Evolutionary conservation across 148 eudicot genomes (phyloP).

Genomic region (Cornus florida): DNA sequence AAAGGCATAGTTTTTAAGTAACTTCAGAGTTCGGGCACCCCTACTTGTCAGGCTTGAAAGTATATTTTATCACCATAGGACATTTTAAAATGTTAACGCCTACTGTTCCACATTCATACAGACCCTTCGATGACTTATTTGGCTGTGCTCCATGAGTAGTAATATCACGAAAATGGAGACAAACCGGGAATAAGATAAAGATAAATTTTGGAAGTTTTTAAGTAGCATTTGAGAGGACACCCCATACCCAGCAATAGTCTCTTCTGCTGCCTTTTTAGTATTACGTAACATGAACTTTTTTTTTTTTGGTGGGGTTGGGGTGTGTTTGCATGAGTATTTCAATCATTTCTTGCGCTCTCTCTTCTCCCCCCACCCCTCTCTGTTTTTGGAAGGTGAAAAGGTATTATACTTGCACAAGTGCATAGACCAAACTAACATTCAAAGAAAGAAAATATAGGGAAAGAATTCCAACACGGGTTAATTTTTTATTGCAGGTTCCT

Average conservation of each 20-base stretch:
- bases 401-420: not conserved
- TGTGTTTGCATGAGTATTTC: too few species aligned
- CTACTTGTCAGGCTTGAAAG: too few species aligned
- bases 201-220: not conserved
- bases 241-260: not conserved
- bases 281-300: not conserved
- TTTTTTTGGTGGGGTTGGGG: too few species aligned
- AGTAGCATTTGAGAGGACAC: not conserved
- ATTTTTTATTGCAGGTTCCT: conserved; percentile 75
- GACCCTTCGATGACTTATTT: too few species aligned
- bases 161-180: too few species aligned
- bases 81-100: too few species aligned
- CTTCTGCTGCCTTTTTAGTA: not conserved
- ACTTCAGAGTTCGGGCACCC: too few species aligned
- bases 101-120: too few species aligned
- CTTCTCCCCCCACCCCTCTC: not conserved
- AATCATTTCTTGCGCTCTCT: not conserved
- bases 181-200: not conserved
- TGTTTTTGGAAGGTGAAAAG: not conserved
- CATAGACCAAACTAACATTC: not conserved
- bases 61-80: too few species aligned
- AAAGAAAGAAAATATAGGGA: not conserved
- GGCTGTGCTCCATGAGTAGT: too few species aligned
- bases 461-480: not conserved
- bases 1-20: too few species aligned